These are phyloP conservation scores for Byssochlamys sp. DNA, from an alignment of 2,329 filamentous ascomycete species.

Conservation along the genomic window DNA sequence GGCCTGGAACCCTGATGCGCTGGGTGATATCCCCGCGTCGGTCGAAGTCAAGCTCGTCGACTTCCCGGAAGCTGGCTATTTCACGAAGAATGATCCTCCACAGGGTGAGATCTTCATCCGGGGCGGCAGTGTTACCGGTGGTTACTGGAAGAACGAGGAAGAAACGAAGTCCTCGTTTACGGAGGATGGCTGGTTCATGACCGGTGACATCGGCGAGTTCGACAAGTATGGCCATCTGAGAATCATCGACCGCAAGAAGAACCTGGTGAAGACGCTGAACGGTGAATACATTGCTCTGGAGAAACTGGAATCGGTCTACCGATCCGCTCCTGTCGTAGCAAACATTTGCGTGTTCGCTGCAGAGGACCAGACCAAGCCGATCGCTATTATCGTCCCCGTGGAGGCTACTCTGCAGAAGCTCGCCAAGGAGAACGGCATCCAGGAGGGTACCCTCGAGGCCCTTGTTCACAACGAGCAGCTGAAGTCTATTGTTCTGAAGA, in stretches of 20 bases:
- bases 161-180: slow-evolving; percentile 73
- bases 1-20: slow-evolving; percentile 66
- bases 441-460: slow-evolving; percentile 55
- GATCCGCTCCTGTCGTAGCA: slow-evolving; percentile 64
- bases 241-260: slow-evolving; percentile 96
- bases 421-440: slow-evolving; percentile 49
- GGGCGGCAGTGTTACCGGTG: slow-evolving; percentile 62
- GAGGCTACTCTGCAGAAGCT: slow-evolving; percentile 49
- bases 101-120: slow-evolving; percentile 91
- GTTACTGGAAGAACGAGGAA: slow-evolving; percentile 76
- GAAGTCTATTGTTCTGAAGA: slow-evolving; percentile 30
- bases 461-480: slow-evolving; percentile 48
- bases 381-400: slow-evolving; percentile 66
- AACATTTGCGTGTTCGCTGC: slow-evolving; percentile 86
- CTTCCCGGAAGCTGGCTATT: slow-evolving; percentile 79
- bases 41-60: slow-evolving; percentile 89
- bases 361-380: slow-evolving; percentile 61
- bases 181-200: slow-evolving; percentile 90
- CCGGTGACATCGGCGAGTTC: slow-evolving; percentile 89
- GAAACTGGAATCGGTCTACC: slow-evolving; percentile 87
- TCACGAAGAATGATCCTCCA: slow-evolving; percentile 60
- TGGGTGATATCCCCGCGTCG: slow-evolving; percentile 67
- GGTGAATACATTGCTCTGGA: slow-evolving; percentile 96
- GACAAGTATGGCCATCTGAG: slow-evolving; percentile 67
- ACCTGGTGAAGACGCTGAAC: slow-evolving; percentile 87